Evolutionary conservation across 2,329 filamentous ascomycete species (phyloP), one percentile per base, ranked within the genome.

Genomic region (Dactylonectria estremocensis): DNA sequence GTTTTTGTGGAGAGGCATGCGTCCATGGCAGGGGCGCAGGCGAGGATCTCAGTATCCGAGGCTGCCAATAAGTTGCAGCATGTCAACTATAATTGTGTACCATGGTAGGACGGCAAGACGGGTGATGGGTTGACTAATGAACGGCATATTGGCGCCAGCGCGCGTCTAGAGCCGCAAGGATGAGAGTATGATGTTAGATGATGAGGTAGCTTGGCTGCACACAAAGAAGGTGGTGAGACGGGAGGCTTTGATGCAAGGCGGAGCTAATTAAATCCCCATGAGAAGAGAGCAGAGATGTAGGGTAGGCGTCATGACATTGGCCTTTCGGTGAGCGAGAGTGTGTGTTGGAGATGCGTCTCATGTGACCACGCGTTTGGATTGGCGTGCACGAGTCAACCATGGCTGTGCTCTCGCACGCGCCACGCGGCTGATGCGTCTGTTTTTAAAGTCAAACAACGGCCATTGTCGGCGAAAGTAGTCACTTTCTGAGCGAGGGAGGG

Each of bases 311-410:
- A 10, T 22, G n/a, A 48, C 49, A n/a, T n/a, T n/a, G n/a, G n/a
- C n/a, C n/a, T n/a, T n/a, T n/a, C n/a, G n/a, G 24, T 28, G 24
- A 5, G 59, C 48, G 24, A 31, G 43, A 16, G 43, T 37, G 35
- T 10, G 40, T 31, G 37, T 46, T 16, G 20, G 13, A 3, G 24
- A 13, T 4, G 7, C 5, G 3, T 33, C 54, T 76, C 76, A 77
- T 71, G 76, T 77, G 76, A 77, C 69, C 50, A 50, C 76, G 76
- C 70, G 76, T 72, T 40, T 24, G 64, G 57, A 45, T 37, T 64
- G 60, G 68, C 64, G 63, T 69, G 31, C 65, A 61, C 55, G 43
- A 67, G 62, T 65, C 61, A 67, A 68, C 46, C 57, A 63, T 71
- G 66, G 53, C 63, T 53, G 54, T 60, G 63, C 48, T 65, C 58